These are phyloP conservation scores for Drechslera avenae DNA, from an alignment of 2,329 filamentous ascomycete genomes.

Conservation along the genomic window DNA sequence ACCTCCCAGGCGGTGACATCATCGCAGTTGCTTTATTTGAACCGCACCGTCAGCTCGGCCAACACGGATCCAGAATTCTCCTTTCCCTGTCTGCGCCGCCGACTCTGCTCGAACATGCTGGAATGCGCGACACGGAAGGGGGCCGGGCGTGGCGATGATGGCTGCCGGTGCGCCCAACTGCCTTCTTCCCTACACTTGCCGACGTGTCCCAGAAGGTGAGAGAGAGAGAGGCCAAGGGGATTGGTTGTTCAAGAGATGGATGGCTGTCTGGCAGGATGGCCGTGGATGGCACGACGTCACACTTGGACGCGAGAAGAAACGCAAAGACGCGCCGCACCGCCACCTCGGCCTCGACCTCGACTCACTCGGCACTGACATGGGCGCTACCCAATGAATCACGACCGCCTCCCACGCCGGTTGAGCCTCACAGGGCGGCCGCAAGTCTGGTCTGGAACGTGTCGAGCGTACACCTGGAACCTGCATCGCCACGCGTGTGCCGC, in stretches of 20 bases:
- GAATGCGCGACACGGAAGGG: too few species aligned
- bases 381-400: conserved; percentile 1
- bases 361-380: background rate
- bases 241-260: background rate
- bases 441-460: conserved; percentile 2
- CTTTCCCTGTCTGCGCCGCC: too few species aligned
- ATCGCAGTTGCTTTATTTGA: too few species aligned
- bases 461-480: background rate
- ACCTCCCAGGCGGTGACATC: background rate
- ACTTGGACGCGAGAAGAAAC: background rate
- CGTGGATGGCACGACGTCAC: conserved; percentile 1
- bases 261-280: background rate
- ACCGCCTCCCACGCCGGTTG: background rate
- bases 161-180: too few species aligned
- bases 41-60: background rate
- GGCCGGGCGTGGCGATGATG: too few species aligned
- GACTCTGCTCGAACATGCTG: too few species aligned
- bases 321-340: conserved; percentile 1
- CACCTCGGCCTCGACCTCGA: too few species aligned
- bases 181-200: too few species aligned
- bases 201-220: too few species aligned
- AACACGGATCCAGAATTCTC: too few species aligned
- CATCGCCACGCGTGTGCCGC: conserved; percentile 8
- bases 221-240: too few species aligned
- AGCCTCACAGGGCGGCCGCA: background rate